phyloP scores from a whole-genome alignment of 2,329 filamentous ascomycete genomes.

The Lasiodiplodia citricola region DNA sequence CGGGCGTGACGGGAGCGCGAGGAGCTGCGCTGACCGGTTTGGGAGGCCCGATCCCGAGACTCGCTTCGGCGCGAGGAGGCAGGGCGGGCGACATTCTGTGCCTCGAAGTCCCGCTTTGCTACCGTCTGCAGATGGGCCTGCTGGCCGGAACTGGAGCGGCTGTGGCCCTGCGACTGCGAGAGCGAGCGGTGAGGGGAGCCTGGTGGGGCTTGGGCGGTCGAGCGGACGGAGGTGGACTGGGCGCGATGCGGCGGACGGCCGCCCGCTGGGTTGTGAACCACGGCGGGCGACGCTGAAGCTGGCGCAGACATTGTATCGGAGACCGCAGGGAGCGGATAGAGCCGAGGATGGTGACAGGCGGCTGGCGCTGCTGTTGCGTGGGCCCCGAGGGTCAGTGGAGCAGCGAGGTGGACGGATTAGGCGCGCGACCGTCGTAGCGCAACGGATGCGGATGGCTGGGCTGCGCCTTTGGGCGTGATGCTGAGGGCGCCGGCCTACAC shows the following conservation, averaged over 20 bases:
- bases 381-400: slow-evolving; percentile 25
- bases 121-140: slow-evolving; percentile 57
- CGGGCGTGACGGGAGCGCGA: slow-evolving; percentile 44
- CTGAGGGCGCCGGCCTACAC: slow-evolving; percentile 7
- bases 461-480: background rate
- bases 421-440: slow-evolving; percentile 21
- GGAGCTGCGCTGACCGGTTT: slow-evolving; percentile 39
- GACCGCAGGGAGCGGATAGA: slow-evolving; percentile 37
- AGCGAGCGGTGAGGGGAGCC: slow-evolving; percentile 42
- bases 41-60: slow-evolving; percentile 64
- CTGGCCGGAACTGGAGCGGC: slow-evolving; percentile 40
- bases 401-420: slow-evolving; percentile 16
- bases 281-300: slow-evolving; percentile 51
- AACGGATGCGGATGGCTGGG: slow-evolving; percentile 1
- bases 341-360: slow-evolving; percentile 10
- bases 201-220: slow-evolving; percentile 32
- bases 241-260: slow-evolving; percentile 44
- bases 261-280: slow-evolving; percentile 39
- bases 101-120: slow-evolving; percentile 75
- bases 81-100: slow-evolving; percentile 65
- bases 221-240: slow-evolving; percentile 42
- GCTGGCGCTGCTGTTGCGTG: slow-evolving; percentile 29
- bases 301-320: slow-evolving; percentile 43
- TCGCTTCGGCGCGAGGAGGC: slow-evolving; percentile 65
- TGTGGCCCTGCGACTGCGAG: slow-evolving; percentile 40